Base-by-base conservation (phyloP, 1,139 yeast genomes). In the Pichia sp. region DNA sequence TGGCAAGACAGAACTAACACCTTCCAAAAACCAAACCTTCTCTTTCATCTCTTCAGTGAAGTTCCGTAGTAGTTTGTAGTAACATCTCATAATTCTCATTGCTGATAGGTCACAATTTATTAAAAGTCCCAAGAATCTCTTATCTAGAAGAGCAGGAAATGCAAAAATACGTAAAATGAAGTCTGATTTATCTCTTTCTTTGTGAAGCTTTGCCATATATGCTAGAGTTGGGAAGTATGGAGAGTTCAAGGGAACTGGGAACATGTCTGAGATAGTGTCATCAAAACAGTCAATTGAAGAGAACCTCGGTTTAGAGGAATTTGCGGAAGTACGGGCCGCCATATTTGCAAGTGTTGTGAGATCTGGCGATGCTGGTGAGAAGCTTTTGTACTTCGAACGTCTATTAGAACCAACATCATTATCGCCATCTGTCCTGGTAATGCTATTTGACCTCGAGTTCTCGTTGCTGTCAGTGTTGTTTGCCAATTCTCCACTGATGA, bases 1-100 rank as follows among this genome's bases (percentile, higher is more conserved):
- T 0, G 93, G 93, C 35, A 88, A 66, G 1, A 86, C 94, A 42
- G 77, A 77, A 5, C 93, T 74, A 3, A 88, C 94, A 2, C 96
- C 96, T 58, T 87, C 95, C 46, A 88, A 66, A 50, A 88, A 88
- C 97, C 97, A 88, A 13, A 87, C 94, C 49, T 75, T 74, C 50
- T 86, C 93, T 54, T 82, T 84, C 81, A 83, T 80, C 51, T 85
- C 94, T 17, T 80, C 74, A 1, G 94, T 84, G 58, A 82, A 88
- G 8, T 81, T 74, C 44, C 95, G 66, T 34, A 88, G 69, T 39
- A 88, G 63, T 44, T 83, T 79, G 61, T 87, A 88, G 62, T 87
- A 88, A 33, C 85, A 80, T 49, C 93, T 68, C 83, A 88, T 84
- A 44, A 88, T 85, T 47, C 93, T 66, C 86, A 84, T 84, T 6